A percentile compares a stretch with the other conserved stretches of the same genome.
Conservation (phyloP, 306 rosid genomes). For the Trifolium pratense region DNA sequence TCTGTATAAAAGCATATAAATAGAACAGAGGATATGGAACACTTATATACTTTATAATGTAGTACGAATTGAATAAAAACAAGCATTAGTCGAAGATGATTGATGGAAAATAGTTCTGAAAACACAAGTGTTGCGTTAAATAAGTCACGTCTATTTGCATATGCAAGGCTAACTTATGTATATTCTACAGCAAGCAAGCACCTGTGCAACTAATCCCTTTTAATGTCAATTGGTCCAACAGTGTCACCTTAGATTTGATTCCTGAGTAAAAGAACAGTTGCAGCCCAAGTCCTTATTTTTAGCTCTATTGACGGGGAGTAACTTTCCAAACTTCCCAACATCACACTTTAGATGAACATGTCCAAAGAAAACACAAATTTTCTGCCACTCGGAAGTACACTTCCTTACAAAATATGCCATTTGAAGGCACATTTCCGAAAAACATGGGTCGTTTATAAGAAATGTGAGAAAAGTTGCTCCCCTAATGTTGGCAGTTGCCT, state of each 20-base stretch:
- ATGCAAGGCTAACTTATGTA: background rate
- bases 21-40: conserved; percentile 10
- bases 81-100: conserved; percentile 5
- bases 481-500: no score
- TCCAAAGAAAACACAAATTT: no score
- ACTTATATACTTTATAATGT: background rate
- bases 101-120: background rate
- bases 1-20: background rate
- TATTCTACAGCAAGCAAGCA: conserved; percentile 5
- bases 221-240: background rate
- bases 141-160: background rate
- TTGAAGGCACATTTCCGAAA: no score
- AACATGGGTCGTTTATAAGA: no score
- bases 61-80: background rate
- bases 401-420: no score
- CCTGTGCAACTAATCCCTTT: background rate
- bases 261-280: background rate
- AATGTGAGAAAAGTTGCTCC: no score
- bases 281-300: background rate
- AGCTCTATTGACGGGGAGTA: background rate
- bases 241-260: background rate
- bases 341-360: background rate
- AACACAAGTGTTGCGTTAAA: background rate
- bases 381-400: no score
- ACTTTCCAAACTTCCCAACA: background rate